Percentiles rank a stretch among this genome's conserved stretches.
These are phyloP conservation scores for Arabidopsis thaliana DNA, from an alignment of 345 rosid genomes.

Conservation along the genomic window DNA sequence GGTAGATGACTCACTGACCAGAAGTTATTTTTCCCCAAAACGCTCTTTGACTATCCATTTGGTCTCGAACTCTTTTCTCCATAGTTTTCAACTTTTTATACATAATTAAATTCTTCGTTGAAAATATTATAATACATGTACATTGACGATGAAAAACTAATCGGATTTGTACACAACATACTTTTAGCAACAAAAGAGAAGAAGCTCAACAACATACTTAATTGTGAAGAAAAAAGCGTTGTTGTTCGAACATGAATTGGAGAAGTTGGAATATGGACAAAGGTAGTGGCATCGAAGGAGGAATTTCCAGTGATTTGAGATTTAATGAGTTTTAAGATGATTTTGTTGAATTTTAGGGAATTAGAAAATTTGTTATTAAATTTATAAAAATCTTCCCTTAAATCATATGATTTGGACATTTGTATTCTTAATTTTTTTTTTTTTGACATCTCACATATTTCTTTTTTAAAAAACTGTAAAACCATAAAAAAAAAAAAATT, in stretches of 20 bases:
- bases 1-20: constrained; percentile 52
- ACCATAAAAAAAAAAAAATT: too few relatives aligned
- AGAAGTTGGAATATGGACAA: not conserved
- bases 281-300: too few relatives aligned
- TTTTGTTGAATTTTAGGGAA: too few relatives aligned
- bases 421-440: too few relatives aligned
- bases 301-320: too few relatives aligned
- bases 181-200: too few relatives aligned
- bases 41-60: constrained; percentile 10
- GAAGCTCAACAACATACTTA: not conserved
- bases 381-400: too few relatives aligned
- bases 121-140: not conserved
- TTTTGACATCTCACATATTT: too few relatives aligned
- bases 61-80: not conserved
- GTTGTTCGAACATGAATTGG: not conserved
- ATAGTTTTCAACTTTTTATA: constrained; percentile 7
- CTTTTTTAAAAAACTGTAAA: too few relatives aligned
- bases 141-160: not conserved
- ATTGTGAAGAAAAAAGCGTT: not conserved
- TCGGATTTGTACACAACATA: not conserved
- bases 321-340: too few relatives aligned
- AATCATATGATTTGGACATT: too few relatives aligned
- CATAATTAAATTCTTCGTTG: not conserved
- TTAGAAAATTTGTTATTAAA: too few relatives aligned
- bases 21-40: not conserved